A percentile compares a stretch with the other conserved stretches of the same genome.
Evolutionary conservation across 495 filamentous ascomycete species (phyloP).

Genomic region (Daldinia loculata): DNA sequence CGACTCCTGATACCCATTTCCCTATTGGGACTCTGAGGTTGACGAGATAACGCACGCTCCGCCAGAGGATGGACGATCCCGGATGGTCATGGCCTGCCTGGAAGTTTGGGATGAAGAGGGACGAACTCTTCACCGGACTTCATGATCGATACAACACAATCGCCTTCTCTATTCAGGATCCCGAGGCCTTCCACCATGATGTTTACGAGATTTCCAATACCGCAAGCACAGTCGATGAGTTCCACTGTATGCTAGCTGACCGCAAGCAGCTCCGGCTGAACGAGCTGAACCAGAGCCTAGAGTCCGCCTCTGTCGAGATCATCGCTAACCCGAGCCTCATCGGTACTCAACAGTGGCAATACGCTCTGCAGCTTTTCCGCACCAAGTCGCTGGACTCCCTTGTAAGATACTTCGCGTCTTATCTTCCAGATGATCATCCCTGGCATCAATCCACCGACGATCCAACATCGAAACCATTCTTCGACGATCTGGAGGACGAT

Average conservation of each 20-base stretch:
- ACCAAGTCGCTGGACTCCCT: conserved; percentile 62
- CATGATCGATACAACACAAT: conserved; percentile 49
- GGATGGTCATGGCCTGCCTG: conserved; percentile 58
- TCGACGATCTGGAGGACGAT: conserved; percentile 49
- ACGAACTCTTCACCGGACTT: conserved; percentile 48
- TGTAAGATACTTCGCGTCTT: conserved; percentile 59
- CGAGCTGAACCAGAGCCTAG: conserved; percentile 57
- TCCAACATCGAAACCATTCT: conserved; percentile 47
- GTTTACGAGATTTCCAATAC: conserved; percentile 55
- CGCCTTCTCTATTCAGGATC: conserved; percentile 46
- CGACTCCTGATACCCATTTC: conserved; percentile 7
- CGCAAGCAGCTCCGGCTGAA: conserved; percentile 58
- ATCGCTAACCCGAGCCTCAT: conserved; percentile 60
- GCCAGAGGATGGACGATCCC: conserved; percentile 57
- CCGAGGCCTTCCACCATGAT: conserved; percentile 47
- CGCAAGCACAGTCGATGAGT: conserved; percentile 54
- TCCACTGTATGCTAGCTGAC: conserved; percentile 54
- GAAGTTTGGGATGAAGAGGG: conserved; percentile 56
- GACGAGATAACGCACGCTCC: conserved; percentile 10
- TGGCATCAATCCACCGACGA: conserved; percentile 45
- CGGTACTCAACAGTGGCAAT: conserved; percentile 60
- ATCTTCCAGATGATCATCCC: conserved; percentile 56
- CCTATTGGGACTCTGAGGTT: conserved; percentile 13
- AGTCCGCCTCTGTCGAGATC: conserved; percentile 61
- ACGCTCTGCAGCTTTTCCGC: conserved; percentile 60